Base-by-base conservation (phyloP, 176 grass and related monocot species). In the Carex pumila region DNA sequence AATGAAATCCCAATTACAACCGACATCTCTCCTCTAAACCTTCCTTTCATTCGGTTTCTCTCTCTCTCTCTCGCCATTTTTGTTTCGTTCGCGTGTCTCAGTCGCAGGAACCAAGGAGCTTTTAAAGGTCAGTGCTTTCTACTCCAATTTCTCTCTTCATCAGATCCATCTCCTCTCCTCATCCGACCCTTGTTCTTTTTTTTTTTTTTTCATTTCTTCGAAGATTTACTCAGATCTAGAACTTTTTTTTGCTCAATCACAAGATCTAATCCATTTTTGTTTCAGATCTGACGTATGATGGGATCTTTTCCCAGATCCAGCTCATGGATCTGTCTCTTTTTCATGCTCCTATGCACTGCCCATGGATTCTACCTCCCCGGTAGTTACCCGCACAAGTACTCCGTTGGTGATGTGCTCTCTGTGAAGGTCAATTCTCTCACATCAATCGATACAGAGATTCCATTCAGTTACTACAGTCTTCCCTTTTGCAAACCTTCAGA, bases 391-490 rank as follows among this genome's bases (percentile, higher is more conserved):
- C 88, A 90, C 61, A 67, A 55, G 47, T 84, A 90, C 53, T 21
- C 39, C 4, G 70, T 53, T 7, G 84, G 88, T 5, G 71, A 83
- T 57, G 2, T 47, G 3, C 71, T 90, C 3, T 49, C 59, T n/a
- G 88, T 90, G 7, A 90, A 90, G 88, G 88, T 90, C 11, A 90
- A 90, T 57, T 90, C 88, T 11, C 79, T 90, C 11, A 90, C 88
- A 61, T 90, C 88, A 37, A 86, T 90, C 29, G 84, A 86, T 21
- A 90, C 88, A 1, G 88, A 90, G 80, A 79, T 90, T 7, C 88
- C 88, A 7, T 90, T 90, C 80, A 80, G 71, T 69, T 90, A 90
- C 84, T 90, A 90, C 53, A 80, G 71, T 29, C 88, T 90, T 15
- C 88, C 88, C 50, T 90, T 90, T 47, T 90, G 88, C 84, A 75